Conservation (phyloP, 139 green algal genomes). For the Haematococcus sp. region DNA sequence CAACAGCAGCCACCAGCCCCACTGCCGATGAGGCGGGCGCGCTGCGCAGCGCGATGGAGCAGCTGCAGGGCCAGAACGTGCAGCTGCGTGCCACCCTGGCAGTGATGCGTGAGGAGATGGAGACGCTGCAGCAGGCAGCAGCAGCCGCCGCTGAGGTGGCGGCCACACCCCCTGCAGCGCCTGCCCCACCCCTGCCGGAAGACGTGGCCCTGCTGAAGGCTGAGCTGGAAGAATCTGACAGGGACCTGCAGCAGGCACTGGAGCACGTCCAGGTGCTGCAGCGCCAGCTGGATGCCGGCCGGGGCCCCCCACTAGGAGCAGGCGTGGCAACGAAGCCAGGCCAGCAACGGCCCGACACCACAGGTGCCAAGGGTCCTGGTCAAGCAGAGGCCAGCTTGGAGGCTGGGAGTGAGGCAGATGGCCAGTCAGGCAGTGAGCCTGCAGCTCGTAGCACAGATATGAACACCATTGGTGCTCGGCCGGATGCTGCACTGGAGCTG, state of each 20-base stretch:
- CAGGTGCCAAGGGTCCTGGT: too few species aligned
- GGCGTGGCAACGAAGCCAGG: neutral
- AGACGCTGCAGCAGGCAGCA: constrained; percentile 45
- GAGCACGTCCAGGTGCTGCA: constrained; percentile 52
- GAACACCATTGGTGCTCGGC: neutral
- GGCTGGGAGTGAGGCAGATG: neutral
- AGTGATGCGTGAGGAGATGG: constrained; percentile 62
- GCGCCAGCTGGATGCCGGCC: constrained; percentile 22
- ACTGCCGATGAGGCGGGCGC: neutral
- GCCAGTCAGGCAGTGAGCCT: too few species aligned
- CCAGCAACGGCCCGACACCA: neutral
- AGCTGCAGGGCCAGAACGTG: constrained; percentile 45
- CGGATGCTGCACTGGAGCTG: constrained; percentile 21
- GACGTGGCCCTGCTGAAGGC: constrained; percentile 19
- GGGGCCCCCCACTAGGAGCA: neutral
- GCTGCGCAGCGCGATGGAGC: constrained; percentile 7
- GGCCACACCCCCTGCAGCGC: neutral
- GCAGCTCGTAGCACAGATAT: neutral
- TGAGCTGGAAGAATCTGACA: constrained; percentile 42
- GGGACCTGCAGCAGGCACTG: constrained; percentile 42
- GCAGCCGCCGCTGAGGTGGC: constrained; percentile 12
- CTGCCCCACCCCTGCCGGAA: neutral
- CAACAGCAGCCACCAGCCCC: neutral
- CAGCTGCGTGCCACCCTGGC: constrained; percentile 50
- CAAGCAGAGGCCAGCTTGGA: neutral